Base-by-base conservation (phyloP, 768 basidiomycete species). In the Tubosaeta brunneosetosa region DNA sequence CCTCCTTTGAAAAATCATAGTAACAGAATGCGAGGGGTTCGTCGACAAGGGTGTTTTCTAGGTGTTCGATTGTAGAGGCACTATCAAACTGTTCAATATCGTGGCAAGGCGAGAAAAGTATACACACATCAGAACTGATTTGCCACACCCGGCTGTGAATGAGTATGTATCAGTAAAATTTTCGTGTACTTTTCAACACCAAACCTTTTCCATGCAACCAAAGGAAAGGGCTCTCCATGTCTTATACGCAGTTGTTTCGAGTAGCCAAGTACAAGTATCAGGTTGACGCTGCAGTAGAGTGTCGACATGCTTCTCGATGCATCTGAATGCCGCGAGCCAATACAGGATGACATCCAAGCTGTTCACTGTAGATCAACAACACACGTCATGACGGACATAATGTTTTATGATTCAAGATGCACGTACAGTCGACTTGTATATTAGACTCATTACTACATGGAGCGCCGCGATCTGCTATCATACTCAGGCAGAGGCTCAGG, bases 141-240 rank as follows among this genome's bases (percentile, higher is more conserved):
- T 51, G n/a, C 43, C 50, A 6, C 27, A 29, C 3, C 48, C 48
- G n/a, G 48, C 48, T 49, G 17, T 45, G 17, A n/a, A 26, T 14
- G 13, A 8, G 13, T n/a, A 19, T 11, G 27, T n/a, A 22, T 36
- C 9, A 37, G 34, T 4, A 26, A 26, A 2, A 25, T 3, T 4
- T 3, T 14, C 11, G 5, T 4, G 22, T 4, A 27, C 14, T 14
- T 3, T 31, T 17, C 9, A 13, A 36, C 22, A 17, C 16, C 27
- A 13, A 22, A 51, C 50, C 34, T 51, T 46, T 51, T 13, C 50
- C 50, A 3, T 46, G 26, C 27, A 51, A 42, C 50, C 43, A 51
- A n/a, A 51, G 6, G n/a, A 40, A 44, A 7, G 44, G 14, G 13
- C 3, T 13, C 14, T 46, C 36, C 50, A 51, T 11, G 17, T 11